These are phyloP conservation scores for Xylariaceae sp. DNA, from an alignment of 2,329 filamentous ascomycete genomes.

Conservation along the genomic window DNA sequence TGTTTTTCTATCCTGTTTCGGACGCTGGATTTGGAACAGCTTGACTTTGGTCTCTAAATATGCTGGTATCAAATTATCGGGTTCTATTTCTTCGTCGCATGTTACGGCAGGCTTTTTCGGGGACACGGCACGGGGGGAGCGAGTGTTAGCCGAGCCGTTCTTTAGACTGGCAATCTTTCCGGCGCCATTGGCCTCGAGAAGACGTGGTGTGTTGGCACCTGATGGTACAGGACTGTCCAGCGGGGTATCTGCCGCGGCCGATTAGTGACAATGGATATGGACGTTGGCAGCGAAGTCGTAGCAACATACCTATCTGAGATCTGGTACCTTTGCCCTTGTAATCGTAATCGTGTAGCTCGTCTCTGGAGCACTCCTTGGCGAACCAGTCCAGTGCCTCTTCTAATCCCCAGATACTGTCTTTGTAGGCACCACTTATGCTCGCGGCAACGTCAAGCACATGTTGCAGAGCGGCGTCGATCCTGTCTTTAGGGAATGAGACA, in stretches of 20 bases:
- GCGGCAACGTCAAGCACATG: slow-evolving; percentile 61
- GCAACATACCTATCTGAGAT: slow-evolving; percentile 23
- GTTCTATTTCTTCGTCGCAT: slow-evolving; percentile 66
- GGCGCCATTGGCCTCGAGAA: slow-evolving; percentile 26
- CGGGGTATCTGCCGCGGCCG: slow-evolving; percentile 35
- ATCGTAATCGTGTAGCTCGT: slow-evolving; percentile 68
- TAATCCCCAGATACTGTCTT: slow-evolving; percentile 73
- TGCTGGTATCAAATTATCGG: slow-evolving; percentile 64
- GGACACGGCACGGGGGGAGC: slow-evolving; percentile 20
- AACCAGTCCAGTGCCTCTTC: slow-evolving; percentile 88
- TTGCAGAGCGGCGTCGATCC: slow-evolving; percentile 56
- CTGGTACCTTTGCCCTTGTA: slow-evolving; percentile 34
- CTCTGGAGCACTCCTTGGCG: slow-evolving; percentile 62
- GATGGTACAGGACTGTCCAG: slow-evolving; percentile 43
- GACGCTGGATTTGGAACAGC: slow-evolving; percentile 54
- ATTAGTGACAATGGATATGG: no score
- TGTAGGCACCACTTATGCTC: slow-evolving; percentile 47
- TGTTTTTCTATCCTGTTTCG: slow-evolving; percentile 37
- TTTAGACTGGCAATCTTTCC: slow-evolving; percentile 29
- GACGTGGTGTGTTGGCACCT: slow-evolving; percentile 41
- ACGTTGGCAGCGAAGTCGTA: no score
- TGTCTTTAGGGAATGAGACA: slow-evolving; percentile 59
- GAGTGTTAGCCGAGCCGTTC: slow-evolving; percentile 22
- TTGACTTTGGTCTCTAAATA: slow-evolving; percentile 70
- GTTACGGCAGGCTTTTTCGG: slow-evolving; percentile 38